Base-by-base conservation (phyloP, 2,329 filamentous ascomycete genomes). In the Nannizziopsis arthrosporioides region DNA sequence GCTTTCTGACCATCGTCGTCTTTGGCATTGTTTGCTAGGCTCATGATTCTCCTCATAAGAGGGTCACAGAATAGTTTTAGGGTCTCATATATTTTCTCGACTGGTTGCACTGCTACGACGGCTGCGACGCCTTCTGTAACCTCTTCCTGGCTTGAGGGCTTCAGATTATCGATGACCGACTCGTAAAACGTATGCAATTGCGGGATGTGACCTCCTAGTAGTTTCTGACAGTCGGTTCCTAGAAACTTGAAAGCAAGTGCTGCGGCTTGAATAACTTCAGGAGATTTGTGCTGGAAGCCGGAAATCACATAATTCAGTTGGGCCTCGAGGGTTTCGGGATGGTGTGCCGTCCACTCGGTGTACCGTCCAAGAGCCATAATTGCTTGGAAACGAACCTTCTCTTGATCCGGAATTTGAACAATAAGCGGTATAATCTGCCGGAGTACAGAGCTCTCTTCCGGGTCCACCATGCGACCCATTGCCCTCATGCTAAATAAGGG, bases 321-420 rank as follows among this genome's bases (percentile, higher is more conserved):
- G 7, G 85, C 77, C 65, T 94, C 85, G 7, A 98, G 74, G 40
- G 90, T 94, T 50, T 95, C 87, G 0, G 90, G 86, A 60, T 98
- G 92, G 42, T 87, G 81, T 4, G 92, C 81, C 0, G 93, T 98
- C 92, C 92, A 98, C 65, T 96, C 90, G 0, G 93, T 98, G 63
- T 98, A 98, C 53, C 92, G 79, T 34, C 88, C 92, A 17, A 98
- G 77, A 2, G 93, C 89, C 88, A 98, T 95, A 60, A 96, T 94
- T 5, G 90, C 90, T 53, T 94, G 90, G 67, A 98, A 98, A 6
- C 89, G 86, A n/a, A 98, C 77, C 71, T 96, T 98, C 67, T 96
- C 87, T 59, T 98, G 92, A 60, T 85, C 82, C 0, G 92, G 92
- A 52, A 98, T 94, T 61, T 93, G 85, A 9, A 94, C 87, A 53